Conservation (phyloP, 352 stramenopile genomes). For the Pilasporangium apinafurcum region DNA sequence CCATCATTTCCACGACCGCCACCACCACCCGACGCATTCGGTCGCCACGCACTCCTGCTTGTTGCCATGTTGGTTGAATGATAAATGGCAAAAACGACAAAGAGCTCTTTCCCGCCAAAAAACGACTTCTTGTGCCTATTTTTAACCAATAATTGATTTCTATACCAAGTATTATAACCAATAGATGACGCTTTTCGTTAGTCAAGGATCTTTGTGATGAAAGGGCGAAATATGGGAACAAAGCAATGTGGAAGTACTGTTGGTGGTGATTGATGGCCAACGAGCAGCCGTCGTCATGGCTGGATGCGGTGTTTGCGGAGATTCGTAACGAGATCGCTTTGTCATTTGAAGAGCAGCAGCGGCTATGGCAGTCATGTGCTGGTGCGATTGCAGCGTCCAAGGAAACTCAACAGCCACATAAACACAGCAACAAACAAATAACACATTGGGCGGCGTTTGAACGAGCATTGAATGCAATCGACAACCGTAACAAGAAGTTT, state of each 20-base stretch:
- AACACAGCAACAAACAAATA: background rate
- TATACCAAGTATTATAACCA: too few relatives aligned
- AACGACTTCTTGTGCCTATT: too few relatives aligned
- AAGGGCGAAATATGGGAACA: too few relatives aligned
- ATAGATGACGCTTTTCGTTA: too few relatives aligned
- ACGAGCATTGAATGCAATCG: too few relatives aligned
- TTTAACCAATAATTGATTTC: too few relatives aligned
- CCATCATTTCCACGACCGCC: background rate
- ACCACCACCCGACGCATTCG: slow-evolving; percentile 2
- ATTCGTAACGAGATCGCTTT: slow-evolving; percentile 2
- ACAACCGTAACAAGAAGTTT: too few relatives aligned
- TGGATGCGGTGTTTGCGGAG: slow-evolving; percentile 1
- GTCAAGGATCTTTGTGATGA: too few relatives aligned
- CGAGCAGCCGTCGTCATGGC: background rate
- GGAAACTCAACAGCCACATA: background rate
- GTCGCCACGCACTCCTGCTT: slow-evolving; percentile 1
- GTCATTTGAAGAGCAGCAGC: slow-evolving; percentile 2
- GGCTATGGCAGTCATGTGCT: background rate
- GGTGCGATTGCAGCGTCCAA: slow-evolving; percentile 1
- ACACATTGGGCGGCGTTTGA: too few relatives aligned
- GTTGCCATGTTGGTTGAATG: background rate
- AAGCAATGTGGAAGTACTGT: too few relatives aligned
- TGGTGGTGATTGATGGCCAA: too few relatives aligned
- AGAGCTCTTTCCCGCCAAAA: too few relatives aligned
- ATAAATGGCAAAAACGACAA: background rate